Evolutionary conservation across 148 eudicot species (phyloP).

Genomic region (Fagopyrum esculentum): DNA sequence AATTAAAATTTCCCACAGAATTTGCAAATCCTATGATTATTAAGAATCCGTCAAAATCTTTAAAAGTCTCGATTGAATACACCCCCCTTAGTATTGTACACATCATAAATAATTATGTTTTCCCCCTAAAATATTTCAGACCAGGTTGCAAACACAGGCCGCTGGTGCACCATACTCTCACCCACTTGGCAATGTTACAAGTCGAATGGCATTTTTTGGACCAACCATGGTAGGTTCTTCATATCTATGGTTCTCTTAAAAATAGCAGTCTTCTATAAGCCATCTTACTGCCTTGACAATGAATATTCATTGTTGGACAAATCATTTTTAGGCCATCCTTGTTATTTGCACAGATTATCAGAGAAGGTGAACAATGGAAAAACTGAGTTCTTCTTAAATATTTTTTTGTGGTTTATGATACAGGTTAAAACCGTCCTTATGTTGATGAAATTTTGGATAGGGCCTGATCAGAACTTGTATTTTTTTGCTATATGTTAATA

Average conservation of each 20-base stretch:
- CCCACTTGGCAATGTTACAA: constrained; percentile 67
- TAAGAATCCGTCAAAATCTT: no score
- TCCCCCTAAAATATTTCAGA: constrained; percentile 29
- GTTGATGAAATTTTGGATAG: neutral
- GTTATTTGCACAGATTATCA: neutral
- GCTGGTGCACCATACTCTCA: constrained; percentile 85
- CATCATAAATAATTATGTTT: neutral
- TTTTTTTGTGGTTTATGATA: neutral
- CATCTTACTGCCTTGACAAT: neutral
- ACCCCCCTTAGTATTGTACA: neutral
- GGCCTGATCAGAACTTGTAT: neutral
- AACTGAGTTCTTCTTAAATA: neutral
- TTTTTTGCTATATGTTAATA: neutral
- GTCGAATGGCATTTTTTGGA: constrained; percentile 91
- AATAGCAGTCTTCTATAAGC: neutral
- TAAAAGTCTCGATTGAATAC: no score
- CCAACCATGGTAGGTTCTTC: constrained; percentile 65
- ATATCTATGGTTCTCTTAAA: neutral
- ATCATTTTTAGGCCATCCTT: neutral
- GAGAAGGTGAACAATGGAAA: neutral
- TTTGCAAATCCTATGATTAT: no score
- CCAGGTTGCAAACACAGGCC: constrained; percentile 98
- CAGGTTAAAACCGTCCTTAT: neutral
- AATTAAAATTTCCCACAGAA: no score
- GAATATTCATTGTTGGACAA: neutral